These are phyloP conservation scores for Clonostachys solani DNA, from an alignment of 2,329 filamentous ascomycete species.

Conservation along the genomic window DNA sequence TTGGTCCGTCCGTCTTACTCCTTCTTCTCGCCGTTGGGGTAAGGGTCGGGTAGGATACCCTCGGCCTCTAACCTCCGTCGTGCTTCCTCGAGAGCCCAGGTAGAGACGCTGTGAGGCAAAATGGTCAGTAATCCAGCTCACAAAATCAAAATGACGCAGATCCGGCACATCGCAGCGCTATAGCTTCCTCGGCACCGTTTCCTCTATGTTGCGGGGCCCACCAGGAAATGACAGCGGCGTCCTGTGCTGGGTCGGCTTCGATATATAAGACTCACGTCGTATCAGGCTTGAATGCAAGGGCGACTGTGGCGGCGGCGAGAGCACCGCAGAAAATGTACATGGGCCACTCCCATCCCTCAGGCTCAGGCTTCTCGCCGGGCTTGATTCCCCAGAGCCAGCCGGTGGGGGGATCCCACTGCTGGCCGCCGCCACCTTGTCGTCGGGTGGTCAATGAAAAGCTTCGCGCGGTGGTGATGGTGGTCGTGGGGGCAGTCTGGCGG, in stretches of 20 bases:
- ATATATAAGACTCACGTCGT: slow-evolving; percentile 76
- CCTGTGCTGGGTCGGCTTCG: too few species aligned
- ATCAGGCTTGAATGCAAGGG: slow-evolving; percentile 96
- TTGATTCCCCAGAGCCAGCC: slow-evolving; percentile 94
- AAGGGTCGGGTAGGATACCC: slow-evolving; percentile 82
- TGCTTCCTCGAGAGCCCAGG: slow-evolving; percentile 97
- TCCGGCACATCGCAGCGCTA: slow-evolving; percentile 1
- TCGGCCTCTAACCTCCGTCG: slow-evolving; percentile 92
- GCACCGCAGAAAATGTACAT: slow-evolving; percentile 83
- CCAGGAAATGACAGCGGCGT: too few species aligned
- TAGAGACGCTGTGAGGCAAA: slow-evolving; percentile 74
- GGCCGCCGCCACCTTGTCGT: slow-evolving; percentile 31
- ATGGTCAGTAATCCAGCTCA: slow-evolving; percentile 2
- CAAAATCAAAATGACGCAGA: slow-evolving; percentile 16
- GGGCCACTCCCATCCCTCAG: slow-evolving; percentile 92
- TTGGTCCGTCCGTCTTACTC: slow-evolving; percentile 12
- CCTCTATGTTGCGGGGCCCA: too few species aligned
- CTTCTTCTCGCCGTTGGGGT: slow-evolving; percentile 51
- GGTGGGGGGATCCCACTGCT: slow-evolving; percentile 83
- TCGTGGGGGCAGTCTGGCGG: slow-evolving; percentile 18
- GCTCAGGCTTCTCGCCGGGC: slow-evolving; percentile 91
- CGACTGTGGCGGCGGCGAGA: slow-evolving; percentile 68
- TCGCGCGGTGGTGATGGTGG: slow-evolving; percentile 16
- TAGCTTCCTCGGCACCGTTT: too few species aligned
- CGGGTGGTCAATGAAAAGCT: slow-evolving; percentile 39